Evolutionary conservation across 2,329 filamentous ascomycete genomes (phyloP).

Genomic region (Aspergillus hortae): DNA sequence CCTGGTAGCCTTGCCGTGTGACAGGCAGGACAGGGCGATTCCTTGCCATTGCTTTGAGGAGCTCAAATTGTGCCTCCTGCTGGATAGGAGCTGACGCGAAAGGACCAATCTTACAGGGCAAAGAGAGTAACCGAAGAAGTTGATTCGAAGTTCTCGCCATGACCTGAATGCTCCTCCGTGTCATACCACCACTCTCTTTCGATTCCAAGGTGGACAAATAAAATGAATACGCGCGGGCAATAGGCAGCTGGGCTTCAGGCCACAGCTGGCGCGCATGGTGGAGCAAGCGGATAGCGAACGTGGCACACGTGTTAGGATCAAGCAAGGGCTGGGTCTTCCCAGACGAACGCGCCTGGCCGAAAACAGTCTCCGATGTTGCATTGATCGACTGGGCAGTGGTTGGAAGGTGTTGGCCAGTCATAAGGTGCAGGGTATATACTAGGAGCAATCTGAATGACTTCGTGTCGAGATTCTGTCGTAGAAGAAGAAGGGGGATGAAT

Average conservation of each 20-base stretch:
- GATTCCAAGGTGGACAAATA: conserved; percentile 25
- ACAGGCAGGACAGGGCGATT: conserved; percentile 53
- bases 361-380: background rate
- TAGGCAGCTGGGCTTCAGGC: conserved; percentile 44
- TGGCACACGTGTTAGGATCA: conserved; percentile 31
- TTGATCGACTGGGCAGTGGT: background rate
- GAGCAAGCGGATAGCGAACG: conserved; percentile 46
- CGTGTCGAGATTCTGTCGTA: conserved; percentile 41
- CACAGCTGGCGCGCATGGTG: conserved; percentile 50
- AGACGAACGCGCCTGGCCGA: background rate
- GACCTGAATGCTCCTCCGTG: conserved; percentile 18
- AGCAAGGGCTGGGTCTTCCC: conserved; percentile 14
- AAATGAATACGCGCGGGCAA: conserved; percentile 38
- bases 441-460: conserved; percentile 43
- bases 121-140: conserved; percentile 46
- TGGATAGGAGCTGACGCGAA: conserved; percentile 48
- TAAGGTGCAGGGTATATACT: conserved; percentile 33
- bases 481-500: conserved; percentile 47
- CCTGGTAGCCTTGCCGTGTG: conserved; percentile 56
- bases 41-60: conserved; percentile 56
- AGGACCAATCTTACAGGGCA: conserved; percentile 47
- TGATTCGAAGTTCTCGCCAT: conserved; percentile 47
- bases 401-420: conserved; percentile 25
- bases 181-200: conserved; percentile 3
- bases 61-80: conserved; percentile 55